Evolutionary conservation across 345 rosid genomes (phyloP), one percentile per base, ranked within the genome.

Genomic region (Acer campestre): DNA sequence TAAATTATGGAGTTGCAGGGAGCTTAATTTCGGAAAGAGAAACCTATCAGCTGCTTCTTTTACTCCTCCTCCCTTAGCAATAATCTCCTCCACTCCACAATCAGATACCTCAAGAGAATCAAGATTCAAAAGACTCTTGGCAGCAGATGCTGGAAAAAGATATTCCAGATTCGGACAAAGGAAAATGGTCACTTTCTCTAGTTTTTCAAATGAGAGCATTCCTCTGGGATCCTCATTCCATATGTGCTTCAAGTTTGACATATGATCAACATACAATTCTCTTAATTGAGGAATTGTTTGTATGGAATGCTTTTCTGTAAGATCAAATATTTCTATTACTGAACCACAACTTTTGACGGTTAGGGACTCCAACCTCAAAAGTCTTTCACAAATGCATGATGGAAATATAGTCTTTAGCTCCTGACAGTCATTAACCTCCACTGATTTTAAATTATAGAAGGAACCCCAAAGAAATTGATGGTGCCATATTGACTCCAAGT

Each of bases 401-500:
- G 77, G 80, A 27, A 81, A 81, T 20, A 77, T 7, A 17, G 27
- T 59, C 22, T 38, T 7, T 10, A 81, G 53, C 22, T n/a, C 72
- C 2, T 65, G n/a, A 7, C 44, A 65, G 44, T 31, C 18, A 2
- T 65, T 29, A 31, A 65, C 42, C 18, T 65, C 20, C 2, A 65
- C 7, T 65, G n/a, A 31, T 65, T 61, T 27, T 27, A 27, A 27
- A 1, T 27, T 27, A 27, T 1, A 0, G 29, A 27, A 27, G 29
- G 29, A 27, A 27, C 1, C 29, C 29, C 29, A 1, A 27, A 27
- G 29, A 27, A 27, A 27, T 27, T 27, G 29, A 2, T 1, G 1
- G 29, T 27, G 29, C 29, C 29, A 27, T 27, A 27, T 27, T 27
- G 29, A 27, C 29, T 27, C 29, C 29, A 27, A 27, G 29, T 27